Evolutionary conservation across 306 rosid species (phyloP), one percentile per base, ranked within the genome.

Genomic region (Calophaca sinica): DNA sequence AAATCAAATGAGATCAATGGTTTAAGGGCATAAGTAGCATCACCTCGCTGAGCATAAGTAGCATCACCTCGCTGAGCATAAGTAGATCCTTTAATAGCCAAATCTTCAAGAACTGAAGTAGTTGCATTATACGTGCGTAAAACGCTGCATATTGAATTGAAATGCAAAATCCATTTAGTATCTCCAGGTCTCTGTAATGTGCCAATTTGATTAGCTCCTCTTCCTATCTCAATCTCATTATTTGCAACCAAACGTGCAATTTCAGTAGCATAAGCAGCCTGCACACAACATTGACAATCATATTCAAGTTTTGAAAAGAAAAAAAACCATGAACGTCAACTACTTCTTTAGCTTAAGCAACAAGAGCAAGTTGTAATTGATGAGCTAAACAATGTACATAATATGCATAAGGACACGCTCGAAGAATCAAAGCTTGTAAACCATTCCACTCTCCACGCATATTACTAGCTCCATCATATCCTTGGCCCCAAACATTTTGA

Each of bases 141-240:
- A 35, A 32, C 9, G 41, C 8, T 59, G n/a, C 65, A 12, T 59
- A 59, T 32, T n/a, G 9, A 59, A 35, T 10, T 59, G 41, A 59
- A 3, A 2, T 35, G 5, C 3, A 2, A 59, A 59, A 3, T 59
- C 42, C 5, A 31, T 59, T 42, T 35, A 32, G 33, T 59, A 59
- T 59, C 9, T 59, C 42, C 2, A 5, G 2, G 42, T 32, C 10
- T 59, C 41, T 59, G 12, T 59, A 33, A 59, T 5, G 42, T 32
- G 64, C 4, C 44, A 59, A 12, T 33, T 33, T 59, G 5, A 60
- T 60, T 60, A 60, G 45, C 66, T 59, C 26, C 20, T 41, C 44
- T 33, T 33, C 0, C 6, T 9, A 28, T 5, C 26, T 60, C 35
- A 60, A 60, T 60, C 65, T 33, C 28, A 12, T 32, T 44, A 60